Percentiles rank a stretch among this genome's conserved stretches.
These are phyloP conservation scores for Potentilla sterilis DNA, from an alignment of 306 rosid genomes.

Conservation along the genomic window DNA sequence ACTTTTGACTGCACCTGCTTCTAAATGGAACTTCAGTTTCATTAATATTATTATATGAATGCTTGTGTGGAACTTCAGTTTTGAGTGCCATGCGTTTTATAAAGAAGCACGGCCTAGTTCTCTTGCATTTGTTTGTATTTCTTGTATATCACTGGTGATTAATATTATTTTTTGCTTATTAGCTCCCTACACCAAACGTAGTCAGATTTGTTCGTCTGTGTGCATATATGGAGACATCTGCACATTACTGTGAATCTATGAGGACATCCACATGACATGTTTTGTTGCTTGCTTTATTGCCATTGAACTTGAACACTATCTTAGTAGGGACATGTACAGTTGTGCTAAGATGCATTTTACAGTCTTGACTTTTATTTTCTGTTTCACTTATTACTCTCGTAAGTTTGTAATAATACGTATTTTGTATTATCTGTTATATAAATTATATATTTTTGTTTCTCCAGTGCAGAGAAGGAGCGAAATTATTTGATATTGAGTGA, in stretches of 20 bases:
- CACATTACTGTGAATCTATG: background rate
- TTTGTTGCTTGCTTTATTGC: background rate
- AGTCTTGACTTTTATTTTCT: background rate
- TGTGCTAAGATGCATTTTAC: background rate
- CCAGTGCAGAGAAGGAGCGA: conserved; percentile 79
- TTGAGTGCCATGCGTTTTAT: conserved; percentile 1
- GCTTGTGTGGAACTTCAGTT: background rate
- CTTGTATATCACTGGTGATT: background rate
- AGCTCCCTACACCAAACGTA: background rate
- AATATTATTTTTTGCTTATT: background rate
- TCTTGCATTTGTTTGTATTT: conserved; percentile 5
- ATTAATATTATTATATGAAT: background rate
- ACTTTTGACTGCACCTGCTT: background rate
- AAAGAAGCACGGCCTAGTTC: conserved; percentile 1
- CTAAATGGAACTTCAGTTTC: conserved; percentile 5
- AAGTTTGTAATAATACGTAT: background rate
- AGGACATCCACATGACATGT: background rate
- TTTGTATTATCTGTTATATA: background rate
- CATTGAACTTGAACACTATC: conserved; percentile 9
- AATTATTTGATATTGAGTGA: conserved; percentile 73
- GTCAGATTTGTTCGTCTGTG: background rate
- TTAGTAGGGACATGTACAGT: background rate
- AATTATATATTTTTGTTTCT: conserved; percentile 11
- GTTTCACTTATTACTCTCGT: background rate
- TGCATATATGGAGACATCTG: background rate